Percentiles rank a stretch among this genome's conserved stretches.
Conservation (phyloP, 1,284 basidiomycete species). For the Ceratobasidium sp. region DNA sequence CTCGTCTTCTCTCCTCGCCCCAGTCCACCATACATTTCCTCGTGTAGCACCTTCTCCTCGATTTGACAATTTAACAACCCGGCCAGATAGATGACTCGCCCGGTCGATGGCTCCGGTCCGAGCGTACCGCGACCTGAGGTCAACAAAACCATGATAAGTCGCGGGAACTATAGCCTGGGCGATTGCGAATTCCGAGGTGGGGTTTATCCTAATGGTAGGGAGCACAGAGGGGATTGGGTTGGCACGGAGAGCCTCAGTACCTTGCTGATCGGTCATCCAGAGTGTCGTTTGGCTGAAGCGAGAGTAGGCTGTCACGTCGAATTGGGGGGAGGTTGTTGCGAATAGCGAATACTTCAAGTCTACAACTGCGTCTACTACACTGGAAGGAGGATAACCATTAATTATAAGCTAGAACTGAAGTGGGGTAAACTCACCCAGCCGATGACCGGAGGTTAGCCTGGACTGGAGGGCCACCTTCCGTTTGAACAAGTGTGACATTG, state of each 20-base stretch:
- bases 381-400: background rate
- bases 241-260: background rate
- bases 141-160: background rate
- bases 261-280: background rate
- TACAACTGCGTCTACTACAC: background rate
- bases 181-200: background rate
- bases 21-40: background rate
- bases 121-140: background rate
- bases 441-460: background rate
- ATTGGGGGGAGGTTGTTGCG: background rate
- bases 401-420: background rate
- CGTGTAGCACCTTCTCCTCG: background rate
- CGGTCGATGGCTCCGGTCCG: background rate
- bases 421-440: background rate
- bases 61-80: background rate
- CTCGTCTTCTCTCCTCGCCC: background rate
- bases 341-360: background rate
- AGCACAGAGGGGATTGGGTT: background rate
- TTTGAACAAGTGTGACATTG: conserved; percentile 12
- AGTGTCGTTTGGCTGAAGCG: background rate
- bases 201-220: conserved; percentile 1
- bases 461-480: background rate
- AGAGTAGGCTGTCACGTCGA: background rate
- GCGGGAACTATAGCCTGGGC: conserved; percentile 13
- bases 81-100: background rate